These are phyloP conservation scores for Bonia amplexicaulis DNA, from an alignment of 176 grass and related monocot genomes.

Conservation along the genomic window DNA sequence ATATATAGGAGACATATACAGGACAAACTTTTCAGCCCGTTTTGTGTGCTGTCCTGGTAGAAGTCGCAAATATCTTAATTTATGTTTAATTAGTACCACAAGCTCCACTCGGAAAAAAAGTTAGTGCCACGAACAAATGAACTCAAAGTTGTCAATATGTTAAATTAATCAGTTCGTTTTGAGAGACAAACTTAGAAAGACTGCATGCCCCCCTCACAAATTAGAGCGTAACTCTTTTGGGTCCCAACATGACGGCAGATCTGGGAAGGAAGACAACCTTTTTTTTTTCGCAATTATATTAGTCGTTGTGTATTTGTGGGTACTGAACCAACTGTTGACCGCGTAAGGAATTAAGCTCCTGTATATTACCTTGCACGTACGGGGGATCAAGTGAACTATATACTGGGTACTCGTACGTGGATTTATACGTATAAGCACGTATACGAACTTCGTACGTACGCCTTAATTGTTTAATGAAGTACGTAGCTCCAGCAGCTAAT, in stretches of 20 bases:
- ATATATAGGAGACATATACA: too few relatives aligned
- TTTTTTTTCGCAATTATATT: background rate
- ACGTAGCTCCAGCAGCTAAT: background rate
- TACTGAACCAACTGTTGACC: too few relatives aligned
- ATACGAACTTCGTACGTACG: background rate
- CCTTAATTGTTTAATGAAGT: background rate
- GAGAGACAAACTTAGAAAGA: background rate
- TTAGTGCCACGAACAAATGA: background rate
- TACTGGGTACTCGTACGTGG: background rate
- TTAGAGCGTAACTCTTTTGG: background rate
- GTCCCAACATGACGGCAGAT: background rate
- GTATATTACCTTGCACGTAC: background rate
- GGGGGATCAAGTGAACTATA: too few relatives aligned
- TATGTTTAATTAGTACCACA: background rate
- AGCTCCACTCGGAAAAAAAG: background rate
- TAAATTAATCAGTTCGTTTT: background rate
- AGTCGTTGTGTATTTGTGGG: too few relatives aligned
- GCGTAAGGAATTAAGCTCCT: too few relatives aligned
- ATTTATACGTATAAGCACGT: background rate
- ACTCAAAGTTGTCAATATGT: background rate
- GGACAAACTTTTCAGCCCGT: too few relatives aligned
- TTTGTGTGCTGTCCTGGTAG: too few relatives aligned
- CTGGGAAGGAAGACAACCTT: background rate
- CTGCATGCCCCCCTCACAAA: background rate
- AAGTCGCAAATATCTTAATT: background rate